Conservation (phyloP, 2,329 filamentous ascomycete species). For the Scedosporium dehoogii region DNA sequence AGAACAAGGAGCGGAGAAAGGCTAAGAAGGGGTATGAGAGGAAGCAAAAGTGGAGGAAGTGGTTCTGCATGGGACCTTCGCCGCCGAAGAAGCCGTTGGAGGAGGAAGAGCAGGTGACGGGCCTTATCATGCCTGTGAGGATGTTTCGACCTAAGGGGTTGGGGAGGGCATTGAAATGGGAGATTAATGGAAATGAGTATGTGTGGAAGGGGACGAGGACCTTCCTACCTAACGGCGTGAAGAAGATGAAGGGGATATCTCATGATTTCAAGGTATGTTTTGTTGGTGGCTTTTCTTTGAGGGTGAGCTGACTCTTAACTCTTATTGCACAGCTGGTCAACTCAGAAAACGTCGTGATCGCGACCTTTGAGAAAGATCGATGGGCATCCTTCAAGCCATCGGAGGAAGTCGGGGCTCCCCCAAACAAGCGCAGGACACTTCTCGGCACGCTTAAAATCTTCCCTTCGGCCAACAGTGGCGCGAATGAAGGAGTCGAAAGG, state of each 20-base stretch:
- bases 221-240: background rate
- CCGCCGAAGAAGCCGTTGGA: background rate
- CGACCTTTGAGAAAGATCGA: background rate
- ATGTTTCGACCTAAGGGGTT: background rate
- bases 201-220: constrained; percentile 1
- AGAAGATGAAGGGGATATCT: background rate
- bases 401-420: background rate
- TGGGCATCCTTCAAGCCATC: background rate
- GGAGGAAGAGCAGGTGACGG: constrained; percentile 1
- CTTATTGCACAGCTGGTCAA: background rate
- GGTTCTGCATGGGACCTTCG: background rate
- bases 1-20: constrained; percentile 5
- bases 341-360: background rate
- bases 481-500: background rate
- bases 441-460: background rate
- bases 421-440: background rate
- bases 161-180: background rate
- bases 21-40: background rate
- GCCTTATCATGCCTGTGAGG: background rate
- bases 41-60: background rate
- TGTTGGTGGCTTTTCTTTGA: background rate
- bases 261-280: constrained; percentile 3
- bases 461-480: background rate
- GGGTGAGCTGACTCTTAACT: no score
- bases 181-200: background rate